Evolutionary conservation across 768 basidiomycete species (phyloP).

Genomic region (Rhodosporidiobolus sp.): DNA sequence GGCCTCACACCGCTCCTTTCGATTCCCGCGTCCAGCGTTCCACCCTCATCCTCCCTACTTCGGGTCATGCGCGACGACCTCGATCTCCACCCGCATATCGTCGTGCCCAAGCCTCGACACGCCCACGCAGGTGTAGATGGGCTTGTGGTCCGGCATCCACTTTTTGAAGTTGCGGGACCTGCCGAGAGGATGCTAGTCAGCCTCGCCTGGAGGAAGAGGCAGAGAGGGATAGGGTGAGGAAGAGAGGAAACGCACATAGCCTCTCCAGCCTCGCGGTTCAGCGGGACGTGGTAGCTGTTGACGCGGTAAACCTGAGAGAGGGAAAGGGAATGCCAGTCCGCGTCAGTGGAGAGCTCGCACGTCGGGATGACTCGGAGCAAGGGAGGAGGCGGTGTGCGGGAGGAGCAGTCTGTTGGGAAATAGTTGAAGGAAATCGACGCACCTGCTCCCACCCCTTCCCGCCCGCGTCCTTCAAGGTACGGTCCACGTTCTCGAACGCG

Average conservation of each 20-base stretch:
- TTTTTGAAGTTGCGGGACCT: conserved; percentile 78
- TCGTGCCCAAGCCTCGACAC: conserved; percentile 60
- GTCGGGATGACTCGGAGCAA: background rate
- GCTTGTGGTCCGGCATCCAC: conserved; percentile 57
- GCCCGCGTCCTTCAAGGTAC: conserved; percentile 3
- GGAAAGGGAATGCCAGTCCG: too few species aligned
- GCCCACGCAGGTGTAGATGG: conserved; percentile 41
- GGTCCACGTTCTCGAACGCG: conserved; percentile 27
- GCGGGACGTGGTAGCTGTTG: conserved; percentile 18
- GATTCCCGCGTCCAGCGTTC: too few species aligned
- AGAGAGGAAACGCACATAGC: too few species aligned
- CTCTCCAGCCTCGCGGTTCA: background rate
- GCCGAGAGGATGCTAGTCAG: too few species aligned
- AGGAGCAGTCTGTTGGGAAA: too few species aligned
- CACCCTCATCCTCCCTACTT: too few species aligned
- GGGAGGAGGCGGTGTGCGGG: too few species aligned
- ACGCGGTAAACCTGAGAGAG: conserved; percentile 1
- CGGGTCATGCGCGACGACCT: background rate
- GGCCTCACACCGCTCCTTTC: too few species aligned
- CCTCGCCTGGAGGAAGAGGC: too few species aligned
- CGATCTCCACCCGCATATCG: conserved; percentile 23
- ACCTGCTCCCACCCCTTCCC: conserved; percentile 12
- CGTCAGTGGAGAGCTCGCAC: background rate
- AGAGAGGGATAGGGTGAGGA: too few species aligned
- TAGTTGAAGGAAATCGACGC: background rate